Conservation (phyloP, 441 rosid genomes). For the Pelargonium fulgidum region DNA sequence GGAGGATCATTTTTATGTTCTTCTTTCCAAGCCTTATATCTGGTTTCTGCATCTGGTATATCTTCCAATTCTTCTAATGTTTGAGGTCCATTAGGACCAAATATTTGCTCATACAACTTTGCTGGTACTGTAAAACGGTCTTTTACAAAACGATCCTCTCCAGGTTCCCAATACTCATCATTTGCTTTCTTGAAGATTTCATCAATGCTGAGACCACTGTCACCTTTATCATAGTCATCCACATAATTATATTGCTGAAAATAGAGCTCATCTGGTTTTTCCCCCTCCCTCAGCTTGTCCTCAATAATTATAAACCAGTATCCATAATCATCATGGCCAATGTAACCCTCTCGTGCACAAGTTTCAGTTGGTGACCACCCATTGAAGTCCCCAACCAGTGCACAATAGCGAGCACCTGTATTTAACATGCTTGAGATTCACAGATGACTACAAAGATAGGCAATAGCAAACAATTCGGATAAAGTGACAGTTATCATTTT, state of each 20-base stretch:
- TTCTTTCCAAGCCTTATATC: conserved; percentile 70
- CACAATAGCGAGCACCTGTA: conserved; percentile 95
- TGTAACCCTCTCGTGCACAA: conserved; percentile 76
- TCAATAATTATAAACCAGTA: conserved; percentile 91
- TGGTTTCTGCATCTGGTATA: conserved; percentile 77
- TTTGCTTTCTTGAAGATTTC: conserved; percentile 70
- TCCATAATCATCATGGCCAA: conserved; percentile 92
- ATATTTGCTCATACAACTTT: conserved; percentile 79
- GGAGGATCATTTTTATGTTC: conserved; percentile 90
- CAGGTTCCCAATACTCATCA: conserved; percentile 98
- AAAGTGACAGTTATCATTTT: background rate
- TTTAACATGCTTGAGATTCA: conserved; percentile 20
- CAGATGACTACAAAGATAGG: conserved; percentile 12
- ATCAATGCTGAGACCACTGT: conserved; percentile 63
- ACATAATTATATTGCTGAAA: conserved; percentile 90
- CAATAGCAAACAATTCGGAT: conserved; percentile 2
- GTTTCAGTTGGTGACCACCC: conserved; percentile 88
- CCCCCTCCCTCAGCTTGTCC: conserved; percentile 83
- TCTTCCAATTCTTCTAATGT: conserved; percentile 72
- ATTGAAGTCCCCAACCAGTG: conserved; percentile 85
- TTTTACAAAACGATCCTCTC: conserved; percentile 76
- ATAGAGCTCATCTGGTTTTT: conserved; percentile 79
- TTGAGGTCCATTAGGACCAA: conserved; percentile 94
- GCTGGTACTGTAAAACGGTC: conserved; percentile 79
- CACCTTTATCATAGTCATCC: conserved; percentile 90